Base-by-base conservation (phyloP, 805 yeast species). In the Wickerhamomyces bisporus region DNA sequence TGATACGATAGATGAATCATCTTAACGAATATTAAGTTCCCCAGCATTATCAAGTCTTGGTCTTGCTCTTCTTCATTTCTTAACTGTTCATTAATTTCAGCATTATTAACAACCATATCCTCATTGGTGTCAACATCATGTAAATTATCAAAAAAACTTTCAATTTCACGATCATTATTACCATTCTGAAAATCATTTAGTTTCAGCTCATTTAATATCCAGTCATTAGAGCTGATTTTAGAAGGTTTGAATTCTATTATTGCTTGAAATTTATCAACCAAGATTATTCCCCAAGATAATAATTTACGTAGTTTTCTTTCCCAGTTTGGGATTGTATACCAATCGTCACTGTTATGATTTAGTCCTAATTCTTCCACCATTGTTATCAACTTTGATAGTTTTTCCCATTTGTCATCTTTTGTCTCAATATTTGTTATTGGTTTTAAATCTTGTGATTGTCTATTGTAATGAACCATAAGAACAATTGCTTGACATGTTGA, bases 401-500 rank as follows among this genome's bases (percentile, higher is more conserved):
- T 48, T 32, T 47, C 47, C 53, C 55, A 55, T 14, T 42, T 38
- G 14, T 45, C 47, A 14, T 40, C 42, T 5, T 41, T 42, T n/a
- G 42, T n/a, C 10, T 29, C 19, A 13, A 26, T 17, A 15, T 37
- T 38, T 14, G 42, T 43, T 13, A 39, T 34, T 4, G 39, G 40
- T 6, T 34, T 32, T 19, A 30, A 34, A 36, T 44, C 25, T 13
- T 13, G 5, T 6, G 32, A 30, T 7, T 13, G 10, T 30, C 25
- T 43, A 3, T 44, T 27, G 38, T 59, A 57, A 30, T 58, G 52
- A 26, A 56, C 31, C 19, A 68, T 42, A 20, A 68, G 45, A 20
- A 68, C 43, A 5, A 68, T 60, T 0, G 67, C 68, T 45, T 68
- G 73, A 15, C 66, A 53, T 2, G 63, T 61, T 4, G 68, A 58